A percentile compares a stretch with the other conserved stretches of the same genome.
Conservation (phyloP, 2,329 filamentous ascomycete species). For the Pseudogymnoascus sp. region DNA sequence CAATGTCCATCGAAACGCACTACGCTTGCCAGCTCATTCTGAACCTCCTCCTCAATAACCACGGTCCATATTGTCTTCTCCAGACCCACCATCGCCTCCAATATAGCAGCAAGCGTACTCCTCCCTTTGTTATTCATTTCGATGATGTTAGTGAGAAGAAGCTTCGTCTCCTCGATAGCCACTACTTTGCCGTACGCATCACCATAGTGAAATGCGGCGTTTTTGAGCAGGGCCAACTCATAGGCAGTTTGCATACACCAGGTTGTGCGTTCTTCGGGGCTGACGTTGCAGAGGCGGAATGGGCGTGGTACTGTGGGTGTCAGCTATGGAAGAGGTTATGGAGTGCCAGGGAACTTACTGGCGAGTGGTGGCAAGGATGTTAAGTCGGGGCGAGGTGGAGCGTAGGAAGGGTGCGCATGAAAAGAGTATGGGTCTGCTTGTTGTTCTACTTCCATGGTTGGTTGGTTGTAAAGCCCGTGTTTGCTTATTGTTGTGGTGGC, state of each 20-base stretch:
- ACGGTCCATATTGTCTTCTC: background rate
- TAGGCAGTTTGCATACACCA: constrained; percentile 1
- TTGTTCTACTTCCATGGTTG: background rate
- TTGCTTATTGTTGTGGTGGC: background rate
- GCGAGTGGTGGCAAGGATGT: background rate
- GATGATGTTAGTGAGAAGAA: background rate
- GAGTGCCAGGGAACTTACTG: background rate
- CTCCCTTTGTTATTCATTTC: background rate
- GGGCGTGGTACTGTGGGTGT: background rate
- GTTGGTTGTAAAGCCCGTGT: background rate
- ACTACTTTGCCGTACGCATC: background rate
- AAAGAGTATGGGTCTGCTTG: background rate
- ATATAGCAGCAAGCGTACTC: background rate
- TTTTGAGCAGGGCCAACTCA: background rate
- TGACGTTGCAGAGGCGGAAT: constrained; percentile 3
- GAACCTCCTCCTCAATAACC: background rate
- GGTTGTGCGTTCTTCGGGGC: background rate
- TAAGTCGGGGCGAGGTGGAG: background rate
- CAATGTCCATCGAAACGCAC: background rate
- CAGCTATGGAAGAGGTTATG: background rate
- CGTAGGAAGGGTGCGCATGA: background rate
- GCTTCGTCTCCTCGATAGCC: background rate
- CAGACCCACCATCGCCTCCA: background rate
- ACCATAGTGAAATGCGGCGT: background rate
- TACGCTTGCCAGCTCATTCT: background rate